Base-by-base conservation (phyloP, 352 stramenopile species). In the Pythium sp. region DNA sequence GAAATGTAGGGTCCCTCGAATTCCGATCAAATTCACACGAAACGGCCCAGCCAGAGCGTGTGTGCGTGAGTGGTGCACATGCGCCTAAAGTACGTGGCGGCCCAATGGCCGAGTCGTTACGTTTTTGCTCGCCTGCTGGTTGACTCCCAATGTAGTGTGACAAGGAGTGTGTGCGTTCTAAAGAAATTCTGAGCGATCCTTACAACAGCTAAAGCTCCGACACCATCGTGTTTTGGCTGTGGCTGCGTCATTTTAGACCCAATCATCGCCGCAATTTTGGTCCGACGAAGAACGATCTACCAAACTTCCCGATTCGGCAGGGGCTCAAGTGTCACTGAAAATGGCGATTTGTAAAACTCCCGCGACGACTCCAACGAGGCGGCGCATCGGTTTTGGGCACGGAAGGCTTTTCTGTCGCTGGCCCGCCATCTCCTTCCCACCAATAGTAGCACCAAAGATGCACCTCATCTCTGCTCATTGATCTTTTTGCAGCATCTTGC, bases 401-500 rank as follows among this genome's bases (percentile, higher is more conserved):
- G 14, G 26, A 20, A 28, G 22, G 22, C 5, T 56, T 28, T 18
- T 32, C 49, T 56, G 46, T 15, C n/a, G 46, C 7, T 38, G 9
- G 5, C 46, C 24, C 24, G 24, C 1, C 24, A 26, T 32, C 28
- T 32, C 28, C 28, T 32, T 32, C 28, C 28, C 28, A 32, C 28
- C 5, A 32, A 5, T 3, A 32, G 28, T 32, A 32, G 5, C 28
- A 32, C 28, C 49, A 56, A 7, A 18, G 5, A 24, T n/a, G 8
- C 49, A 24, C 1, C 49, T 18, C 51, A 6, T 4, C 26, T 18
- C 24, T 5, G 51, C 14, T 58, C 53, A 38, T 36, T 58, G 14
- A 58, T 22, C 53, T 11, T 58, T 58, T 58, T 38, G 53, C 53
- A 58, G 53, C 26, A 6, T 58, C 53, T 58, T 38, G 53, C 53